Percentiles rank a stretch among this genome's conserved stretches.
phyloP scores from a whole-genome alignment of 768 basidiomycete species.

The Amanita subjunquillea region DNA sequence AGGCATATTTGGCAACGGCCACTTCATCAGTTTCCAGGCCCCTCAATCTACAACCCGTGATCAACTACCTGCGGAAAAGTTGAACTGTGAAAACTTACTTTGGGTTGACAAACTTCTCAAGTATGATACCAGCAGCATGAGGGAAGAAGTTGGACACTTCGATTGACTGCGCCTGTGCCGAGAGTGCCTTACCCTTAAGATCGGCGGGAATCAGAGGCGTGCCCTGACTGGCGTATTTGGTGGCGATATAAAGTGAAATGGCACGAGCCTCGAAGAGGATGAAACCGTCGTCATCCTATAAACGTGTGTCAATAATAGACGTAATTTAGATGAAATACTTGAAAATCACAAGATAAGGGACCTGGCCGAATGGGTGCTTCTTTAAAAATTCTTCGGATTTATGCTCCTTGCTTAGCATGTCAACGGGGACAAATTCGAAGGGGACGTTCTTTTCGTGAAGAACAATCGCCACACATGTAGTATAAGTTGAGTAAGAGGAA shows the following conservation, averaged over 20 bases:
- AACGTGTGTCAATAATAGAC: not conserved
- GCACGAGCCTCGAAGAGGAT: conserved; percentile 57
- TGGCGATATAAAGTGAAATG: conserved; percentile 47
- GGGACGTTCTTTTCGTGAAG: conserved; percentile 37
- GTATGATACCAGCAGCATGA: conserved; percentile 16
- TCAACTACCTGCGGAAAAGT: not conserved
- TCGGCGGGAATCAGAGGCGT: conserved; percentile 38
- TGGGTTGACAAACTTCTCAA: no score
- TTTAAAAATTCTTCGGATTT: conserved; percentile 23
- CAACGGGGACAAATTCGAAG: conserved; percentile 30
- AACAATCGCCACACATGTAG: conserved; percentile 30
- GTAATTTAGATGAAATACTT: not conserved
- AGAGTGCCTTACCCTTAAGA: conserved; percentile 26
- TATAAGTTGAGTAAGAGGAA: conserved; percentile 31
- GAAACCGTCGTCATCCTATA: conserved; percentile 52
- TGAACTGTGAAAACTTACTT: conserved; percentile 20
- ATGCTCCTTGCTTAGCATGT: conserved; percentile 28
- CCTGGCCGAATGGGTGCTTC: conserved; percentile 45
- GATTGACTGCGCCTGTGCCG: conserved; percentile 42
- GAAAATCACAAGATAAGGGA: conserved; percentile 8
- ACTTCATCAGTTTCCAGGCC: conserved; percentile 21
- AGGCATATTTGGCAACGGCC: not conserved
- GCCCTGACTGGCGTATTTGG: conserved; percentile 44
- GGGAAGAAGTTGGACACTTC: conserved; percentile 48
- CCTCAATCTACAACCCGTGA: conserved; percentile 4